These are phyloP conservation scores for Aspergillus melleus DNA, from an alignment of 2,329 filamentous ascomycete species.

Conservation along the genomic window DNA sequence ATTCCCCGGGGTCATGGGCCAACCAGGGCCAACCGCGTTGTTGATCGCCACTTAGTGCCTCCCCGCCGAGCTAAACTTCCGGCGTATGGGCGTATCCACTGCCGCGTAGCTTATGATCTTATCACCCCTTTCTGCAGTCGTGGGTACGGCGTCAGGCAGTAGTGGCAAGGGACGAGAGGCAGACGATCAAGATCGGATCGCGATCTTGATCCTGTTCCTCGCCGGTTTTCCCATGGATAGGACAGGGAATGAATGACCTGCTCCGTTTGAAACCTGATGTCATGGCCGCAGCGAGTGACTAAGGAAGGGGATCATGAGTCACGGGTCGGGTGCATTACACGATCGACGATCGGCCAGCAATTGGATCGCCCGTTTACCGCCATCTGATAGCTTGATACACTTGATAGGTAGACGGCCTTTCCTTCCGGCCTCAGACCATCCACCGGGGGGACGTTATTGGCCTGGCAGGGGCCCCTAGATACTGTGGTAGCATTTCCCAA, in stretches of 20 bases:
- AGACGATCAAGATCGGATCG: neutral
- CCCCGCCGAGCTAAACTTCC: neutral
- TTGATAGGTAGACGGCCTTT: neutral
- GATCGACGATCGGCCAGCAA: neutral
- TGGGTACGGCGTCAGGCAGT: neutral
- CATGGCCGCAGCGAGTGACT: neutral
- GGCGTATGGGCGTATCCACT: conserved; percentile 1
- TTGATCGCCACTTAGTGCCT: conserved; percentile 7
- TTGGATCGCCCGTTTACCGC: neutral
- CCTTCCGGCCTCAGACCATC: conserved; percentile 11
- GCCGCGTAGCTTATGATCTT: conserved; percentile 1
- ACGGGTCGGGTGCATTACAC: neutral
- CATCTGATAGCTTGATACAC: neutral
- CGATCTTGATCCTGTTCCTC: no score
- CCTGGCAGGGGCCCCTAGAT: neutral
- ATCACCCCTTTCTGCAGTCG: neutral
- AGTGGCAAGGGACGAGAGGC: neutral
- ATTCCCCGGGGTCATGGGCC: neutral
- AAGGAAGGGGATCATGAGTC: neutral
- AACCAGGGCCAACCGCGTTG: conserved; percentile 1
- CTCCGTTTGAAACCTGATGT: neutral
- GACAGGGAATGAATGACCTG: neutral
- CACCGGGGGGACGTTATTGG: conserved; percentile 8
- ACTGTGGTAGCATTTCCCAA: neutral
- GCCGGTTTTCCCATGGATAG: no score